Evolutionary conservation across 805 yeast species (phyloP).

Genomic region (Lipomyces lipofer): DNA sequence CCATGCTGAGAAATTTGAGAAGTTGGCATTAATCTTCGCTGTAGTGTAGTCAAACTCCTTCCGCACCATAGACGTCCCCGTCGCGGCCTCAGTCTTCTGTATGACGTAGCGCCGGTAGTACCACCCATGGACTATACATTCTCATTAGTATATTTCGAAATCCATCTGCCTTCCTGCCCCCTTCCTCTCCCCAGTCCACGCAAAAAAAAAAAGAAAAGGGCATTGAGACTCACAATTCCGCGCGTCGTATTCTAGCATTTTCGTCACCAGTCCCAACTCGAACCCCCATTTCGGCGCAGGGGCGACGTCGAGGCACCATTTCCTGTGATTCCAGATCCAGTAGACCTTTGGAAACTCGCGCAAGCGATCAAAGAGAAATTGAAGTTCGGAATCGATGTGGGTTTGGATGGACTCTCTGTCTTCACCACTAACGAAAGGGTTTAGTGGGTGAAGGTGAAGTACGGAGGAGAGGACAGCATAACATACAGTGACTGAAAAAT

Average conservation of each 20-base stretch:
- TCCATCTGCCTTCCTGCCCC: too few species aligned
- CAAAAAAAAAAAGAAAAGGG: neutral
- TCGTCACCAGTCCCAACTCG: constrained; percentile 70
- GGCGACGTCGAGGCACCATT: constrained; percentile 66
- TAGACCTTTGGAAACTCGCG: constrained; percentile 80
- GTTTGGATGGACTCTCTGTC: constrained; percentile 36
- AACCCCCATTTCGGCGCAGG: constrained; percentile 59
- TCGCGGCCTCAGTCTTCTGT: constrained; percentile 35
- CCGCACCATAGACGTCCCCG: constrained; percentile 39
- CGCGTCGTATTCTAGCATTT: constrained; percentile 67
- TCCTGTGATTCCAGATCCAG: constrained; percentile 95
- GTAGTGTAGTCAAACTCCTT: constrained; percentile 78
- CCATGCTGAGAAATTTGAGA: constrained; percentile 95
- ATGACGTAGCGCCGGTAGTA: constrained; percentile 80
- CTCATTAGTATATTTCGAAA: too few species aligned
- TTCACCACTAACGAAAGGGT: constrained; percentile 3
- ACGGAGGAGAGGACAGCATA: neutral
- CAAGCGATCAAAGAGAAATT: constrained; percentile 58
- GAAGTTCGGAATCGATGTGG: constrained; percentile 57
- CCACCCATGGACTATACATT: constrained; percentile 97
- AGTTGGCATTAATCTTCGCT: constrained; percentile 71
- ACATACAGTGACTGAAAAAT: constrained; percentile 35
- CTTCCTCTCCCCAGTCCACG: too few species aligned
- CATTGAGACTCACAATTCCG: too few species aligned
- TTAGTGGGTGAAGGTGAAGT: neutral